These are phyloP conservation scores for Colletotrichum brevisporum DNA, from an alignment of 2,329 filamentous ascomycete species.

Conservation along the genomic window DNA sequence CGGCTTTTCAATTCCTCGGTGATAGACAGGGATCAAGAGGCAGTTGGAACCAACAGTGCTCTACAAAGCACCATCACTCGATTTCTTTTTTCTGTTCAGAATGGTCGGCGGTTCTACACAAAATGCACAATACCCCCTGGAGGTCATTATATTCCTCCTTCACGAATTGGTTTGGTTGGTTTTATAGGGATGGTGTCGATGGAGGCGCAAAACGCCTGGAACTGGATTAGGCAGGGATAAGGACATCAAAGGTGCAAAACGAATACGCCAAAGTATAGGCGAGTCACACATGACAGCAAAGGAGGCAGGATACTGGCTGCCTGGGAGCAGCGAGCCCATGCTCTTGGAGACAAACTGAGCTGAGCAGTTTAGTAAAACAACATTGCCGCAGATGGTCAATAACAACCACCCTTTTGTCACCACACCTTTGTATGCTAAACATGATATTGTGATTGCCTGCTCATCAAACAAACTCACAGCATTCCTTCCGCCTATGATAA, in stretches of 20 bases:
- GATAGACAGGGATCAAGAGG: slow-evolving; percentile 29
- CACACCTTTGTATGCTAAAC: no score
- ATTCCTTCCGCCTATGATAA: no score
- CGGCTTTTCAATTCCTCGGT: slow-evolving; percentile 16
- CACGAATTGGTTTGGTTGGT: slow-evolving; percentile 36
- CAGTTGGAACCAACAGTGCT: neutral
- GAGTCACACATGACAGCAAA: neutral
- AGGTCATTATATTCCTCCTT: slow-evolving; percentile 33
- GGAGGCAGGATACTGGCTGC: no score
- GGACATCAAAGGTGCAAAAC: neutral
- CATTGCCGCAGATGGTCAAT: no score
- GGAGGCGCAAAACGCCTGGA: slow-evolving; percentile 19
- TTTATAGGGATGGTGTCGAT: slow-evolving; percentile 24
- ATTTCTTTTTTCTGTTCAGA: slow-evolving; percentile 28
- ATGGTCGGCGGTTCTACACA: slow-evolving; percentile 36
- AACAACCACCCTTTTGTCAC: no score
- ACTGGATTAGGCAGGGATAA: neutral
- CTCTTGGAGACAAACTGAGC: no score
- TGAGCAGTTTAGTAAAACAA: no score
- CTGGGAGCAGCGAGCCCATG: no score
- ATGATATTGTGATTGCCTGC: no score
- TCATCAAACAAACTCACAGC: no score
- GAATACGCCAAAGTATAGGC: neutral
- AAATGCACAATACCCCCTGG: slow-evolving; percentile 41
- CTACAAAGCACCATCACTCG: slow-evolving; percentile 28